Conservation (phyloP, 306 rosid species). For the Vicia faba region DNA sequence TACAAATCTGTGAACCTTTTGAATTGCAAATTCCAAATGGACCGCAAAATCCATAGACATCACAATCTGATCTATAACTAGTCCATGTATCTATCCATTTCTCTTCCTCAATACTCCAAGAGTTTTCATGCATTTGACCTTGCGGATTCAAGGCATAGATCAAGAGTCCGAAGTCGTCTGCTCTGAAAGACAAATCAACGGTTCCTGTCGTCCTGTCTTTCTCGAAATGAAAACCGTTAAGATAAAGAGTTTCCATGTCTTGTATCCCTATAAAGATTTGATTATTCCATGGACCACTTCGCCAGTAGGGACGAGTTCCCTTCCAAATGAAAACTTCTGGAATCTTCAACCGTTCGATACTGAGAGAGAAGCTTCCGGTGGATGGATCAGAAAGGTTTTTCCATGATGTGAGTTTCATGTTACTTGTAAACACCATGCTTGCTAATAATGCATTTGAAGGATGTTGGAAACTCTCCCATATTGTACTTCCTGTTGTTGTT, state of each 20-base stretch:
- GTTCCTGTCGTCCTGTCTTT: not conserved
- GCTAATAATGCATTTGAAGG: constrained; percentile 37
- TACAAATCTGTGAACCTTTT: constrained; percentile 34
- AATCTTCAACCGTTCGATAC: not conserved
- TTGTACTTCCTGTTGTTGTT: not conserved
- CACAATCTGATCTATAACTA: constrained; percentile 29
- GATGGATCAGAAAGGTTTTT: constrained; percentile 43
- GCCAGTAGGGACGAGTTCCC: constrained; percentile 10
- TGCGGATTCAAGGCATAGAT: not conserved
- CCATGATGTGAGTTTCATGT: constrained; percentile 35
- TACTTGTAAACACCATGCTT: constrained; percentile 26
- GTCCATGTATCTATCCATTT: not conserved
- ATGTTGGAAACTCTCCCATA: constrained; percentile 48
- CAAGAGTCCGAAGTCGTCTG: not conserved
- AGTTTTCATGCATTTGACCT: not conserved
- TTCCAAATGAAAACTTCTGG: constrained; percentile 11
- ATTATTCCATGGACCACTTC: constrained; percentile 27
- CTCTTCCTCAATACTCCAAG: not conserved
- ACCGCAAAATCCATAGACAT: constrained; percentile 51
- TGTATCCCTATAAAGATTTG: constrained; percentile 1
- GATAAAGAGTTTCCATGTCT: not conserved
- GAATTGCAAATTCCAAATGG: constrained; percentile 37
- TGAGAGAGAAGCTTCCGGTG: constrained; percentile 30
- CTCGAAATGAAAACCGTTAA: not conserved
- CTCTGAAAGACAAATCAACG: not conserved